phyloP scores from a whole-genome alignment of 768 basidiomycete genomes.

The Astraeus odoratus region DNA sequence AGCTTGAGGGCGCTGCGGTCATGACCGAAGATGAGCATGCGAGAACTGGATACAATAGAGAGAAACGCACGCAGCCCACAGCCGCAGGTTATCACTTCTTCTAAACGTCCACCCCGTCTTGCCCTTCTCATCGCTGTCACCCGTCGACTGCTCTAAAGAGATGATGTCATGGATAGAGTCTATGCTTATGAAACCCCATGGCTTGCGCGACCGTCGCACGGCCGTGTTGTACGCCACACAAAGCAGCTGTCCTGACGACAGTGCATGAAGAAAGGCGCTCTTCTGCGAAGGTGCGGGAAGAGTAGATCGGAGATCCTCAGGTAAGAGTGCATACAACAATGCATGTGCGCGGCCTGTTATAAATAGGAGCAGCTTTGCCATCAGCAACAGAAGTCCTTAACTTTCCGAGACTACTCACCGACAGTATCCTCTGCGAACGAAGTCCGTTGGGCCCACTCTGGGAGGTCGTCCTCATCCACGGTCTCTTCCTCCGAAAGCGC shows the following conservation, averaged over 20 bases:
- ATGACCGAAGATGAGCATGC: not conserved
- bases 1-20: conserved; percentile 75
- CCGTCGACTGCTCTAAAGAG: conserved; percentile 48
- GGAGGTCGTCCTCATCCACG: conserved; percentile 66
- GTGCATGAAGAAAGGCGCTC: conserved; percentile 39
- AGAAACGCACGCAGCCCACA: conserved; percentile 74
- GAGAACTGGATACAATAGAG: not conserved
- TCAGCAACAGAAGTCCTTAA: conserved; percentile 1
- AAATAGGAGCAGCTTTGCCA: conserved; percentile 1
- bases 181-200: conserved; percentile 81
- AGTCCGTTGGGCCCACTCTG: conserved; percentile 66
- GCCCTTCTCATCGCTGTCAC: conserved; percentile 33
- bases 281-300: conserved; percentile 29
- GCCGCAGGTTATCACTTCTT: conserved; percentile 74
- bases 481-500: conserved; percentile 34
- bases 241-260: conserved; percentile 74
- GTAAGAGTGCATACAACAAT: conserved; percentile 54
- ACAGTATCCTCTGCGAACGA: conserved; percentile 50
- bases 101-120: conserved; percentile 79
- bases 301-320: conserved; percentile 41
- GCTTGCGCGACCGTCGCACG: conserved; percentile 72
- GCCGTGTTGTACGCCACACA: conserved; percentile 77
- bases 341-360: conserved; percentile 56
- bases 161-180: conserved; percentile 77
- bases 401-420: conserved; percentile 42